These are phyloP conservation scores for Ophidiomyces ophidiicola DNA, from an alignment of 2,329 filamentous ascomycete genomes.

Conservation along the genomic window DNA sequence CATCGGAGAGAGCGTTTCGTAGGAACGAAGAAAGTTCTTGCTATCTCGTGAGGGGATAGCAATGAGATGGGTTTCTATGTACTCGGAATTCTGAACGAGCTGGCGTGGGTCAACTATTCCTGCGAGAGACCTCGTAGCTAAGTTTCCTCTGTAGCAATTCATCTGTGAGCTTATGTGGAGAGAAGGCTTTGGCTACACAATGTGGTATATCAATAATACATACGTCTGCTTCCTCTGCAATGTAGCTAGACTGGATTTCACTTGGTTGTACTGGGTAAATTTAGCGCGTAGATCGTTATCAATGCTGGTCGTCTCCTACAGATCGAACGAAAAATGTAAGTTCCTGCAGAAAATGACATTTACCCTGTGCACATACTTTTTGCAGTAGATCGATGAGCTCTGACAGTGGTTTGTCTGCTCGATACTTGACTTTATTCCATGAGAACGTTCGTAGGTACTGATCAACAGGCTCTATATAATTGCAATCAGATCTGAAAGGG, in stretches of 20 bases:
- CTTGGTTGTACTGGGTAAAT: conserved; percentile 83
- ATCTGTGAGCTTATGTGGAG: neutral
- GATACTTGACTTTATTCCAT: conserved; percentile 98
- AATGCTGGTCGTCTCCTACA: conserved; percentile 72
- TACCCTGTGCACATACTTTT: conserved; percentile 48
- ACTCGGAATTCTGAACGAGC: conserved; percentile 82
- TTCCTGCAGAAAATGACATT: neutral
- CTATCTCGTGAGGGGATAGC: conserved; percentile 68
- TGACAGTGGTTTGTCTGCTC: conserved; percentile 75
- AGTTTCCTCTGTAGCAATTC: conserved; percentile 56
- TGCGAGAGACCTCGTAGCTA: conserved; percentile 86
- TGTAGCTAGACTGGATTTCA: conserved; percentile 70
- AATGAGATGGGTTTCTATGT: conserved; percentile 88
- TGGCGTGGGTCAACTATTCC: conserved; percentile 70
- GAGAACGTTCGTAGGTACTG: conserved; percentile 79
- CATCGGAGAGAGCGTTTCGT: conserved; percentile 82
- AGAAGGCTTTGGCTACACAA: no score
- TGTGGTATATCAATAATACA: conserved; percentile 20
- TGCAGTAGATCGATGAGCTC: conserved; percentile 80
- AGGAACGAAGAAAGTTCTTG: conserved; percentile 79
- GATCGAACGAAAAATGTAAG: conserved; percentile 6
- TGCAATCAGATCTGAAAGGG: conserved; percentile 12
- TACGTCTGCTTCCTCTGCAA: conserved; percentile 82
- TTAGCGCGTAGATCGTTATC: conserved; percentile 95
- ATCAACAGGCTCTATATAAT: conserved; percentile 69